These are phyloP conservation scores for Debaryomyces singareniensis DNA, from an alignment of 1,139 yeast genomes.

Conservation along the genomic window DNA sequence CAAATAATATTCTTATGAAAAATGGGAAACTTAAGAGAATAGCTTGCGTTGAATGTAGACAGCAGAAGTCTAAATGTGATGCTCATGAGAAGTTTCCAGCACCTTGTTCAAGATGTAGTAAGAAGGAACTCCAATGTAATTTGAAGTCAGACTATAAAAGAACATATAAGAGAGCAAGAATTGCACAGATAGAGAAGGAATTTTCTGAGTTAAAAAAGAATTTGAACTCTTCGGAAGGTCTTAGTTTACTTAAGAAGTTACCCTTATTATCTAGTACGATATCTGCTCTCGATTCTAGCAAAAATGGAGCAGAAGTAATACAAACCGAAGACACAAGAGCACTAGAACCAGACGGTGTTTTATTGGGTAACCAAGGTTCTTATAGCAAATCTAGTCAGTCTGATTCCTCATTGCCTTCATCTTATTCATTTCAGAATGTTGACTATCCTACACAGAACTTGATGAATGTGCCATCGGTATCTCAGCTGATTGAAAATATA, in stretches of 20 bases:
- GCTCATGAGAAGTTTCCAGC: constrained; percentile 70
- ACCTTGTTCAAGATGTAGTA: constrained; percentile 79
- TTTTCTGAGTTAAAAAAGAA: constrained; percentile 60
- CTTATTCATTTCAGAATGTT: not conserved
- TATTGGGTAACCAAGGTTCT: not conserved
- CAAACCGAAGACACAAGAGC: not conserved
- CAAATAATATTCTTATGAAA: constrained; percentile 8
- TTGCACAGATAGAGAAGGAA: constrained; percentile 79
- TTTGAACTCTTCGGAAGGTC: constrained; percentile 46
- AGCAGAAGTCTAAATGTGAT: constrained; percentile 87
- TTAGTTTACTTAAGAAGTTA: constrained; percentile 32
- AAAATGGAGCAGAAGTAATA: not conserved
- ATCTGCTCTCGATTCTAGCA: not conserved
- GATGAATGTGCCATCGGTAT: not conserved
- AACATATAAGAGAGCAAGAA: constrained; percentile 79
- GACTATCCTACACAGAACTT: not conserved
- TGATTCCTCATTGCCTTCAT: not conserved
- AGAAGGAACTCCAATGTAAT: constrained; percentile 64
- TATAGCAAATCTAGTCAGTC: not conserved
- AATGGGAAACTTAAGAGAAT: constrained; percentile 45
- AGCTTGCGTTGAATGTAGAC: constrained; percentile 95
- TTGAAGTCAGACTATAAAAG: constrained; percentile 78
- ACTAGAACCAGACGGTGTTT: not conserved
- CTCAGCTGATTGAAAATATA: not conserved
- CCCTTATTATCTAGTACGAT: constrained; percentile 17